phyloP scores from a whole-genome alignment of 2,329 filamentous ascomycete genomes.

The Davidsoniella neocaledoniae region DNA sequence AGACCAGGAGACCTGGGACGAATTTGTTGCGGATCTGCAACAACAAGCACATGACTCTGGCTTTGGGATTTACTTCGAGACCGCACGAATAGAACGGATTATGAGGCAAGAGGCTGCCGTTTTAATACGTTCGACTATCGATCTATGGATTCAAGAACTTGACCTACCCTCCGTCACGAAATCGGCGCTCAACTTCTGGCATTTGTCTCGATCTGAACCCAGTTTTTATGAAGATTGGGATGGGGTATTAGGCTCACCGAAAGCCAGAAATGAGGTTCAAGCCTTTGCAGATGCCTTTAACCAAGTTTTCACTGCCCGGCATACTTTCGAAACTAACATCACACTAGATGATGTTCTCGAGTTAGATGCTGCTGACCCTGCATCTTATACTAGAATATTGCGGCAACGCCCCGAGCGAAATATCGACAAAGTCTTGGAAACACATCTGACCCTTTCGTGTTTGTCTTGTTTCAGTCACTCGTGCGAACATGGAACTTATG shows the following conservation, averaged over 20 bases:
- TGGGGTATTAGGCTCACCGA: background rate
- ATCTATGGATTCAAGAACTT: constrained; percentile 38
- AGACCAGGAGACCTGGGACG: constrained; percentile 16
- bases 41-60: constrained; percentile 7
- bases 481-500: constrained; percentile 44
- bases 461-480: constrained; percentile 43
- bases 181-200: constrained; percentile 3
- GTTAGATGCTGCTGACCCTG: constrained; percentile 13
- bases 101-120: constrained; percentile 8
- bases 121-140: constrained; percentile 13
- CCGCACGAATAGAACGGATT: constrained; percentile 9
- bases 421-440: constrained; percentile 26
- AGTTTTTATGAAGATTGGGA: constrained; percentile 3
- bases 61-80: constrained; percentile 9
- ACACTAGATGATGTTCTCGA: constrained; percentile 35
- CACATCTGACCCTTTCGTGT: constrained; percentile 38
- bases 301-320: constrained; percentile 28
- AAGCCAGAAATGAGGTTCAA: background rate
- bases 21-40: constrained; percentile 8
- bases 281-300: constrained; percentile 40
- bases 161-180: constrained; percentile 18
- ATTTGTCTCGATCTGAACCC: background rate
- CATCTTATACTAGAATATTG: background rate
- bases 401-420: background rate
- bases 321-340: constrained; percentile 23